Evolutionary conservation across 441 rosid genomes (phyloP).

Genomic region (Omphalea diandra): DNA sequence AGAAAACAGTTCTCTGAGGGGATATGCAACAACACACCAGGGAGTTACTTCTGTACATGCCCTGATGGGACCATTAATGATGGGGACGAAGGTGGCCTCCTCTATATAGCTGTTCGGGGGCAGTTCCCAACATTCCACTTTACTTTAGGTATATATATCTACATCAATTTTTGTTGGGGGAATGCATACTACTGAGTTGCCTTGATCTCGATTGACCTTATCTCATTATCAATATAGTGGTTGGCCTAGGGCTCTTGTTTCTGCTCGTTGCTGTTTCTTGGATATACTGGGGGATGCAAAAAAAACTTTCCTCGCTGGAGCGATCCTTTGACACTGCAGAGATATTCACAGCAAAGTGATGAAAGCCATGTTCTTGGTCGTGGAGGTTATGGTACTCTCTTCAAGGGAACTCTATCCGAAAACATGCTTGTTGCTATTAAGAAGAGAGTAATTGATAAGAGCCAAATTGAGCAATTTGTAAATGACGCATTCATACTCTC

Average conservation of each 20-base stretch:
- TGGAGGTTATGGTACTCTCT: constrained; percentile 35
- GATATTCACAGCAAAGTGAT: constrained; percentile 15
- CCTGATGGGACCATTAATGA: constrained; percentile 6
- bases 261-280: constrained; percentile 9
- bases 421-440: constrained; percentile 29
- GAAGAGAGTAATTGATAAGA: constrained; percentile 19
- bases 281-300: constrained; percentile 16
- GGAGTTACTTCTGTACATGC: constrained; percentile 25
- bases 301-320: constrained; percentile 15
- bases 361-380: constrained; percentile 25
- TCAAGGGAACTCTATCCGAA: constrained; percentile 31
- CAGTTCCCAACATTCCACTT: constrained; percentile 4
- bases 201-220: too few species aligned
- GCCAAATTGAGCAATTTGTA: constrained; percentile 32
- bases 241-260: constrained; percentile 17
- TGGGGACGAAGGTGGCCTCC: not conserved
- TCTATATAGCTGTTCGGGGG: not conserved
- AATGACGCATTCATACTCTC: constrained; percentile 34
- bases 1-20: not conserved
- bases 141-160: not conserved
- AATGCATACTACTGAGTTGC: too few species aligned
- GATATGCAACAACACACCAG: constrained; percentile 5
- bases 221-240: constrained; percentile 11
- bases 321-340: constrained; percentile 10
- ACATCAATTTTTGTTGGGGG: too few species aligned